Conservation (phyloP, 1,139 yeast species). For the Debaryomyces fabryi region DNA sequence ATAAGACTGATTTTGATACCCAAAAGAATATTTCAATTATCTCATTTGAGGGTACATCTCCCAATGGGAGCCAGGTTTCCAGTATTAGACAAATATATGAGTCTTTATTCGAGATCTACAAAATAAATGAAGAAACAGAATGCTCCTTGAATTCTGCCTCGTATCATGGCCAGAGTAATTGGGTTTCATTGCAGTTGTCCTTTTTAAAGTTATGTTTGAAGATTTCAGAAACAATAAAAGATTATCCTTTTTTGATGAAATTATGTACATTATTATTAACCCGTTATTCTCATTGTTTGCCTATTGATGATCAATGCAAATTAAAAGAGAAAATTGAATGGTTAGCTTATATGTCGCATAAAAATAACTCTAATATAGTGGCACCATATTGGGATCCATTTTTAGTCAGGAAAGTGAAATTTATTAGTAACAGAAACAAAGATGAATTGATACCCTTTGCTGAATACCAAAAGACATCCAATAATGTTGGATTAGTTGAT, state of each 20-base stretch:
- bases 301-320: conserved; percentile 39
- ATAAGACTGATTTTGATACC: conserved; percentile 12
- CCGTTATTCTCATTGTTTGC: conserved; percentile 52
- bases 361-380: conserved; percentile 20
- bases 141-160: conserved; percentile 25
- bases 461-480: conserved; percentile 25
- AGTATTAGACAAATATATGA: conserved; percentile 39
- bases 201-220: conserved; percentile 57
- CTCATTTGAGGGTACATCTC: neutral
- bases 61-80: conserved; percentile 9
- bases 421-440: conserved; percentile 26
- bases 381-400: conserved; percentile 72
- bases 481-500: conserved; percentile 14
- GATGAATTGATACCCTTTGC: conserved; percentile 39
- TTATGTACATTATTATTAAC: conserved; percentile 57
- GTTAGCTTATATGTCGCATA: conserved; percentile 21
- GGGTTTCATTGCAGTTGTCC: conserved; percentile 63
- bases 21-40: neutral
- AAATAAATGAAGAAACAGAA: conserved; percentile 37
- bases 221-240: conserved; percentile 54
- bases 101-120: conserved; percentile 45
- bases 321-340: conserved; percentile 31
- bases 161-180: conserved; percentile 32
- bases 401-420: conserved; percentile 55
- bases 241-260: conserved; percentile 47